Base-by-base conservation (phyloP, 371 early-diverging fungal genomes). In the Choanephora cucurbitarum region DNA sequence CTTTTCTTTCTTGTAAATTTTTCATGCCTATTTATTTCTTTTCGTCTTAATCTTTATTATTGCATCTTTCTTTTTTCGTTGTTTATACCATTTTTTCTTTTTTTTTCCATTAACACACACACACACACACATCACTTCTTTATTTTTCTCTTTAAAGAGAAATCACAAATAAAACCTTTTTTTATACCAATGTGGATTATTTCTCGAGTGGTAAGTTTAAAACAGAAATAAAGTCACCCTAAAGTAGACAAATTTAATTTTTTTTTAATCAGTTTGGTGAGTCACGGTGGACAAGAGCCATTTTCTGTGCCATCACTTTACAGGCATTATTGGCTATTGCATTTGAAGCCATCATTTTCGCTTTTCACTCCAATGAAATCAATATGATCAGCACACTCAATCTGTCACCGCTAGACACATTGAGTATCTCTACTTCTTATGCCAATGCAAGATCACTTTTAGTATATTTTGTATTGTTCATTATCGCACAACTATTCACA, bases 161-260 rank as follows among this genome's bases (percentile, higher is more conserved):
- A n/a, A n/a, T n/a, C n/a, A n/a, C n/a, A n/a, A n/a, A n/a, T n/a
- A n/a, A n/a, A n/a, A n/a, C n/a, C n/a, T n/a, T n/a, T n/a, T n/a
- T n/a, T n/a, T n/a, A n/a, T n/a, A 28, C 28, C 28, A 52, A 78
- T 78, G 78, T 78, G 78, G 78, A 78, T 74, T 54, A 67, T 78
- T 43, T 72, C 78, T 59, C 72, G 75, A 52, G 70, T 78, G 19
- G 78, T 74, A 74, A 74, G 71, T 37, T 45, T 45, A 45, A 24
- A 33, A 31, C 10, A 8, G 21, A 50, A n/a, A 28, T 15, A 31
- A 40, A 11, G 18, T 22, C 19, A 40, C 37, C 18, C 22, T 48
- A n/a, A 21, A 18, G 44, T 50, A 22, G 19, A 22, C 14, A 28
- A 44, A 14, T 22, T 19, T 57, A 43, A 44, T 17, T 37, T 34